Evolutionary conservation across 331 rosid species (phyloP), one percentile per base, ranked within the genome.

Genomic region (Pyrus hybrid): DNA sequence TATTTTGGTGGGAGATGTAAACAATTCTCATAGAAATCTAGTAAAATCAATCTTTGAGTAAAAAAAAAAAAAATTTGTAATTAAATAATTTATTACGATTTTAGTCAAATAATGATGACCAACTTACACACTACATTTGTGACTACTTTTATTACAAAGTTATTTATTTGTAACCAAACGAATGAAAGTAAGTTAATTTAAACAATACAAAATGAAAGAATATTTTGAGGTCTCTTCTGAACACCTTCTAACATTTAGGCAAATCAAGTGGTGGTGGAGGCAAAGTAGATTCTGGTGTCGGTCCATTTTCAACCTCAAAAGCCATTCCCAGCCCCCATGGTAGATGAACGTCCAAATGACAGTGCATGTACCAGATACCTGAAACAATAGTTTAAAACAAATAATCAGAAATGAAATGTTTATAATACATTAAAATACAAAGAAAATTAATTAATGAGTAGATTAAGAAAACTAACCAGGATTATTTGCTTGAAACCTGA

Each of bases 261-360:
- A 90, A 84, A 87, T 90, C 83, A 18, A 70, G 30, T 1, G 96
- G 97, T 20, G 96, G 96, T 0, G 92, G 78, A 63, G 97, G 93
- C 64, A 90, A 74, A 2, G 84, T 77, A 0, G 89, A 47, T 8
- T 75, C 77, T 60, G 74, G 76, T 35, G 88, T 86, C 13, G 88
- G 87, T 8, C 97, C 97, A 67, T 88, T 88, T 76, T 83, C 88
- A 54, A 92, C 87, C 80, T 92, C 97, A 51, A 90, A 90, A 21
- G 82, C 90, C 87, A 71, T 90, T n/a, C 69, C 75, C 29, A 92
- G 64, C 1, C 97, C 97, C 92, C 93, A 87, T 2, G 92, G 43
- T 3, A 35, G 43, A 35, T 35, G 43, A 35, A 35, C 12, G 43
- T 35, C 43, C 12, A 35, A 8, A 35, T 35, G 43, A 35, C 43